Evolutionary conservation across 495 filamentous ascomycete genomes (phyloP).

Genomic region (Aspergillus sclerotiicarbonarius): DNA sequence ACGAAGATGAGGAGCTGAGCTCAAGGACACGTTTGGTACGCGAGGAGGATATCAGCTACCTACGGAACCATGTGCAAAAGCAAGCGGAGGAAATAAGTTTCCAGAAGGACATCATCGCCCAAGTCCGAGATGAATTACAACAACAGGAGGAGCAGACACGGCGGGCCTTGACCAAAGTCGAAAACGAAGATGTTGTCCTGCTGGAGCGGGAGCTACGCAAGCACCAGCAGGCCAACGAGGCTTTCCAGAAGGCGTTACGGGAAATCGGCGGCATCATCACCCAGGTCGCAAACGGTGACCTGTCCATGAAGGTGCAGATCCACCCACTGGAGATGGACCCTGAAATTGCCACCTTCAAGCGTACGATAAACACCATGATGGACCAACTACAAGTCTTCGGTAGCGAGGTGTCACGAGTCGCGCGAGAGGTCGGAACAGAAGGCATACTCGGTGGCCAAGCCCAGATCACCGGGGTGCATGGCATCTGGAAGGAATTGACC

Average conservation of each 20-base stretch:
- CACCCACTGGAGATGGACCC: conserved; percentile 97
- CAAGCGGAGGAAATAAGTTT: conserved; percentile 74
- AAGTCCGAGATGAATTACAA: conserved; percentile 63
- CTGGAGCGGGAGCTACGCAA: conserved; percentile 92
- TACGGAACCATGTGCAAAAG: conserved; percentile 73
- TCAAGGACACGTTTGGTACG: conserved; percentile 49
- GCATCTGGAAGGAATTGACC: conserved; percentile 97
- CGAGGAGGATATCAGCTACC: conserved; percentile 67
- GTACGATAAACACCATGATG: conserved; percentile 97
- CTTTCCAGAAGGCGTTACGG: conserved; percentile 93
- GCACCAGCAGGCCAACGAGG: conserved; percentile 96
- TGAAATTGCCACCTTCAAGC: conserved; percentile 98
- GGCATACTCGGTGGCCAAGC: conserved; percentile 96
- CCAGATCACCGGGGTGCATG: conserved; percentile 89
- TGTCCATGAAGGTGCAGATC: conserved; percentile 97
- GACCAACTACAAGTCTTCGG: conserved; percentile 97
- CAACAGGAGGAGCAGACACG: conserved; percentile 62
- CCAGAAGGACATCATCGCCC: conserved; percentile 67
- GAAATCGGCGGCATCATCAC: conserved; percentile 98
- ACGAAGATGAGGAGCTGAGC: conserved; percentile 40
- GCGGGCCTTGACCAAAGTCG: conserved; percentile 54
- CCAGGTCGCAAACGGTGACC: conserved; percentile 89
- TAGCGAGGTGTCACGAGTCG: conserved; percentile 93
- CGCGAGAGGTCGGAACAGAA: conserved; percentile 96
- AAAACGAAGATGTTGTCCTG: conserved; percentile 62